Conservation (phyloP, 129 eudicot species). For the Deinandra increscens region DNA sequence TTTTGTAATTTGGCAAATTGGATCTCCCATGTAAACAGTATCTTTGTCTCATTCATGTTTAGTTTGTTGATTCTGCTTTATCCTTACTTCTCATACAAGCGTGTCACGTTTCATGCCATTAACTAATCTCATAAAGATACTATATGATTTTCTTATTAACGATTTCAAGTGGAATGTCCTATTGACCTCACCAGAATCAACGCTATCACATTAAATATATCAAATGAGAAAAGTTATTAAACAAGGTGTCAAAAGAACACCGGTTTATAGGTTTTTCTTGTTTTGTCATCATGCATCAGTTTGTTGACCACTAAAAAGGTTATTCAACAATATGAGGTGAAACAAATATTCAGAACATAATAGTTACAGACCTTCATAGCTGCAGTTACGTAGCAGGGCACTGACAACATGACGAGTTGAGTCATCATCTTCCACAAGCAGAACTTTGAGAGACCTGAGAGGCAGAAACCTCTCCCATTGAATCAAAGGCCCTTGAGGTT, state of each 20-base stretch:
- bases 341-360: background rate
- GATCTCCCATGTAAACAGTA: background rate
- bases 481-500: conserved; percentile 50
- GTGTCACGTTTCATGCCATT: background rate
- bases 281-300: background rate
- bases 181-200: background rate
- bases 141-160: background rate
- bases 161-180: conserved; percentile 2
- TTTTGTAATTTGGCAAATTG: background rate
- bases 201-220: background rate
- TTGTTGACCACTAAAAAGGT: background rate
- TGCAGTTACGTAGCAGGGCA: conserved; percentile 75
- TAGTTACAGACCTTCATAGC: conserved; percentile 67
- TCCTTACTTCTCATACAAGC: background rate
- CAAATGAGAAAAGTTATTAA: background rate
- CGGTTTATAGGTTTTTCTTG: background rate
- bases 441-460: conserved; percentile 53
- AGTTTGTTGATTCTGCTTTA: background rate
- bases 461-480: conserved; percentile 79
- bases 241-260: background rate
- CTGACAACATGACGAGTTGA: conserved; percentile 74
- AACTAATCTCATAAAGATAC: background rate
- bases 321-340: conserved; percentile 9
- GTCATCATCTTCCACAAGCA: conserved; percentile 76
- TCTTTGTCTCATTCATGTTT: background rate